A percentile compares a stretch with the other conserved stretches of the same genome.
Conservation (phyloP, 148 eudicot genomes). For the Linanthus parryae region DNA sequence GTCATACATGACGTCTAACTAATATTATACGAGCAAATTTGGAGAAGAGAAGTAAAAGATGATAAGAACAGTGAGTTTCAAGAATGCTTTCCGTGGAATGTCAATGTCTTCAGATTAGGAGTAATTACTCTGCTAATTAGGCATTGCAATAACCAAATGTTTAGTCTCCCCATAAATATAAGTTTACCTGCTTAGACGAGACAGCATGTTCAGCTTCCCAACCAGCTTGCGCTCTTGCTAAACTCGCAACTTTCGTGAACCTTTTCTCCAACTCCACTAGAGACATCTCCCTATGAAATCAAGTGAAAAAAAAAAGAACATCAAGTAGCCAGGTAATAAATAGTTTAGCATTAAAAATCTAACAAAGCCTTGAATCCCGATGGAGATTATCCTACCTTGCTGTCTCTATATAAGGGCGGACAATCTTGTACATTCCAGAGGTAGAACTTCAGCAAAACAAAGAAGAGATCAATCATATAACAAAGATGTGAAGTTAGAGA, state of each 20-base stretch:
- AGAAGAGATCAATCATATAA: no score
- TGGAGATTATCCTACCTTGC: slow-evolving; percentile 44
- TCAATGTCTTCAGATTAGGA: no score
- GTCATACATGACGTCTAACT: no score
- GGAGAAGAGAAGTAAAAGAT: background rate
- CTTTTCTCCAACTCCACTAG: slow-evolving; percentile 70
- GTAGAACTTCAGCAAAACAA: slow-evolving; percentile 43
- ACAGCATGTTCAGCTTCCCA: slow-evolving; percentile 94
- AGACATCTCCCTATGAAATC: slow-evolving; percentile 99
- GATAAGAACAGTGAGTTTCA: no score
- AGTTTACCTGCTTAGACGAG: slow-evolving; percentile 88
- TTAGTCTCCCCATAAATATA: no score
- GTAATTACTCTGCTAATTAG: no score
- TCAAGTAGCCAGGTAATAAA: no score
- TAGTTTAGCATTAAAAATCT: background rate
- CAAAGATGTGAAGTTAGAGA: no score
- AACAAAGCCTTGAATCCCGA: background rate
- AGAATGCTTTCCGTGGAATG: slow-evolving; percentile 2
- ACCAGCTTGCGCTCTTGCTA: slow-evolving; percentile 77
- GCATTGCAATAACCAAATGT: no score
- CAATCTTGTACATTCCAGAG: slow-evolving; percentile 69
- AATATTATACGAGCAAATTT: background rate
- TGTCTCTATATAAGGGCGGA: slow-evolving; percentile 85
- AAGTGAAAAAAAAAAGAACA: no score
- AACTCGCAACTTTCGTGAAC: slow-evolving; percentile 63